A percentile compares a stretch with the other conserved stretches of the same genome.
These are phyloP conservation scores for Xerocomus cyaneibrunnescens DNA, from an alignment of 1,284 basidiomycete genomes.

Conservation along the genomic window DNA sequence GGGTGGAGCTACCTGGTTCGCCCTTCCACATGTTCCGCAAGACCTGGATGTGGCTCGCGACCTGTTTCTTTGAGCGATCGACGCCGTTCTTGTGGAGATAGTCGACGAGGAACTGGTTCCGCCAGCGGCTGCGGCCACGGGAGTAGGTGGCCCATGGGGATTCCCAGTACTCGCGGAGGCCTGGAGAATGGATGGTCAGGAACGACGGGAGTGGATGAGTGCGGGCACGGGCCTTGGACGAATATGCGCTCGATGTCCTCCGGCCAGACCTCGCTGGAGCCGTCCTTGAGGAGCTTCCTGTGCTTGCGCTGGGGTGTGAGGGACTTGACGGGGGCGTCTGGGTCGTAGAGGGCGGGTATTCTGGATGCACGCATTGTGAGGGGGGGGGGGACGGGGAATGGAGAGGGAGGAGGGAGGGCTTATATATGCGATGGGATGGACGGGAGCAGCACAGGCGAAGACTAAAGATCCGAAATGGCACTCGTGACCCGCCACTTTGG, in stretches of 20 bases:
- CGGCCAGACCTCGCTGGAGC: slow-evolving; percentile 79
- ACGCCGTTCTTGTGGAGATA: slow-evolving; percentile 66
- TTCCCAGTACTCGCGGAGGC: slow-evolving; percentile 72
- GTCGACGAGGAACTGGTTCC: slow-evolving; percentile 80
- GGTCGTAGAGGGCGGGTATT: slow-evolving; percentile 26
- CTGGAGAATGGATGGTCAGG: slow-evolving; percentile 34
- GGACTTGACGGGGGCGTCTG: slow-evolving; percentile 38
- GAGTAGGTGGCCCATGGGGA: slow-evolving; percentile 77
- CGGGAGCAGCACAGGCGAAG: slow-evolving; percentile 23
- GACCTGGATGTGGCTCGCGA: slow-evolving; percentile 81
- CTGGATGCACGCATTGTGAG: slow-evolving; percentile 31
- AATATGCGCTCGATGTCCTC: slow-evolving; percentile 71
- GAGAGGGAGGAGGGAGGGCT: slow-evolving; percentile 11
- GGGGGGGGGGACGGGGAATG: slow-evolving; percentile 28
- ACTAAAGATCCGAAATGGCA: slow-evolving; percentile 46
- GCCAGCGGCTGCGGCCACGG: slow-evolving; percentile 72
- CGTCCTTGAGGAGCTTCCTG: slow-evolving; percentile 78
- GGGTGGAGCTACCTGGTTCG: slow-evolving; percentile 53
- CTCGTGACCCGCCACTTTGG: slow-evolving; percentile 38
- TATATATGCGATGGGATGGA: slow-evolving; percentile 23
- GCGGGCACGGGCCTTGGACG: slow-evolving; percentile 55
- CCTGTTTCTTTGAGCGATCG: slow-evolving; percentile 75
- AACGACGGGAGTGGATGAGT: neutral
- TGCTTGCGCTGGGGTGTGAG: slow-evolving; percentile 79
- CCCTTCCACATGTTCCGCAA: slow-evolving; percentile 84